A percentile compares a stretch with the other conserved stretches of the same genome.
phyloP scores from a whole-genome alignment of 1,139 yeast genomes.

The Blastobotrys indianensis region DNA sequence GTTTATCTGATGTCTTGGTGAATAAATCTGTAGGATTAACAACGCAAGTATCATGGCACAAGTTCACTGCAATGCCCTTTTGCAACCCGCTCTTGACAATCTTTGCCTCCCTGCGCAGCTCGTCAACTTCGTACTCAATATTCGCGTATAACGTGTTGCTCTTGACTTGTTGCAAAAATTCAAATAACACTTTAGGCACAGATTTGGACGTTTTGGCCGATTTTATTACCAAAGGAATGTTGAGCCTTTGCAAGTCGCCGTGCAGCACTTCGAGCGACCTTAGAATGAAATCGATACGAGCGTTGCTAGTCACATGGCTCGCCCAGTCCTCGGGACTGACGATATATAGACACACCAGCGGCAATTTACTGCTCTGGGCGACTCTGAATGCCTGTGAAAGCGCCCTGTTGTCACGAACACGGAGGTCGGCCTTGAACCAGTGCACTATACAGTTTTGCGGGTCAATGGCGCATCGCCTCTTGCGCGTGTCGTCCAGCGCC shows the following conservation, averaged over 20 bases:
- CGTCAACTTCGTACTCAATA: constrained; percentile 49
- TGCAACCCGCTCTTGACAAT: constrained; percentile 24
- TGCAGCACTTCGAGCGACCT: constrained; percentile 35
- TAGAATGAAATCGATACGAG: constrained; percentile 39
- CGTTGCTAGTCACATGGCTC: constrained; percentile 41
- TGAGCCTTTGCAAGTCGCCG: constrained; percentile 30
- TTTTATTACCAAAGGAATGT: constrained; percentile 41
- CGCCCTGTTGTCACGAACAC: constrained; percentile 40
- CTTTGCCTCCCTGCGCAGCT: constrained; percentile 37
- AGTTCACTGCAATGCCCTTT: constrained; percentile 27
- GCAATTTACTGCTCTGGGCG: constrained; percentile 28
- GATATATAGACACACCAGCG: constrained; percentile 39
- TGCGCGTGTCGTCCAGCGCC: neutral
- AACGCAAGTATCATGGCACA: constrained; percentile 45
- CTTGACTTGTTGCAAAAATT: constrained; percentile 24
- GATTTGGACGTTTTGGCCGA: constrained; percentile 30
- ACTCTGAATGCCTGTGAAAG: constrained; percentile 35
- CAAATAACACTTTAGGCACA: constrained; percentile 11
- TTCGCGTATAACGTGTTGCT: constrained; percentile 39
- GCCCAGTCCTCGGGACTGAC: constrained; percentile 39
- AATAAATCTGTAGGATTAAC: constrained; percentile 42
- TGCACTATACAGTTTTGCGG: constrained; percentile 33
- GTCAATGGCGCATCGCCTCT: neutral
- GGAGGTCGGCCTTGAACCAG: constrained; percentile 42
- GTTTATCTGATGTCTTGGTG: constrained; percentile 41